Conservation (phyloP, 495 filamentous ascomycete genomes). For the Xylaria acuta region DNA sequence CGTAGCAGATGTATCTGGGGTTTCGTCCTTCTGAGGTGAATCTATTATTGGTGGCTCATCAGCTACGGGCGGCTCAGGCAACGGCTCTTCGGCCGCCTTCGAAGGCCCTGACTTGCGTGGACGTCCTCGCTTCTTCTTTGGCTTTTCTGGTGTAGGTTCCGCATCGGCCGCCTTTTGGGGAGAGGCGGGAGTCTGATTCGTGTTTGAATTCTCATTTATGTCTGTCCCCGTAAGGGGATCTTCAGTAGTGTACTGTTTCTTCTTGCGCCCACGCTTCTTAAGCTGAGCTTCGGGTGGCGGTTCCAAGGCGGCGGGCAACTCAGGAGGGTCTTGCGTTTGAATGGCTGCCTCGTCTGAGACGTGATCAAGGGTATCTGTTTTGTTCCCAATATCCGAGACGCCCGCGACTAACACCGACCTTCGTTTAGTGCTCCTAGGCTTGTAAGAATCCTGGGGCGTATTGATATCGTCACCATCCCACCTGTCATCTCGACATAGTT, state of each 20-base stretch:
- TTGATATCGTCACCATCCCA: constrained; percentile 14
- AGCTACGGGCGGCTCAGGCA: constrained; percentile 16
- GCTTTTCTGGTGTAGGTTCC: constrained; percentile 26
- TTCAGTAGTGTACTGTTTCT: constrained; percentile 30
- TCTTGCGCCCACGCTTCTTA: constrained; percentile 41
- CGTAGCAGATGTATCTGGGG: not conserved
- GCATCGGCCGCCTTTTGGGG: constrained; percentile 7
- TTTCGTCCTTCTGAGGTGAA: constrained; percentile 1
- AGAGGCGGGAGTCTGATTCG: not conserved
- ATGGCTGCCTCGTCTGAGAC: constrained; percentile 11
- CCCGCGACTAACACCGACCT: constrained; percentile 17
- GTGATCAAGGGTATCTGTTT: not conserved
- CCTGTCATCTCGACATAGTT: constrained; percentile 28
- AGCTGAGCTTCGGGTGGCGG: constrained; percentile 22
- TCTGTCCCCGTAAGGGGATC: not conserved
- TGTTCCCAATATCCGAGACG: not conserved
- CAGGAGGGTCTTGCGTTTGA: constrained; percentile 12
- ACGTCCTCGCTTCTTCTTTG: constrained; percentile 39
- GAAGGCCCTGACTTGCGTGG: constrained; percentile 34
- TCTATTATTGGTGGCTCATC: constrained; percentile 3
- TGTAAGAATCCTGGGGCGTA: constrained; percentile 23
- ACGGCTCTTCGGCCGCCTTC: constrained; percentile 21
- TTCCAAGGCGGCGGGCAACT: constrained; percentile 23
- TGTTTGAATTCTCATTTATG: constrained; percentile 11
- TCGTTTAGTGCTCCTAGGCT: constrained; percentile 26